Evolutionary conservation across 495 filamentous ascomycete species (phyloP).

Genomic region (Endocarpon pusillum): DNA sequence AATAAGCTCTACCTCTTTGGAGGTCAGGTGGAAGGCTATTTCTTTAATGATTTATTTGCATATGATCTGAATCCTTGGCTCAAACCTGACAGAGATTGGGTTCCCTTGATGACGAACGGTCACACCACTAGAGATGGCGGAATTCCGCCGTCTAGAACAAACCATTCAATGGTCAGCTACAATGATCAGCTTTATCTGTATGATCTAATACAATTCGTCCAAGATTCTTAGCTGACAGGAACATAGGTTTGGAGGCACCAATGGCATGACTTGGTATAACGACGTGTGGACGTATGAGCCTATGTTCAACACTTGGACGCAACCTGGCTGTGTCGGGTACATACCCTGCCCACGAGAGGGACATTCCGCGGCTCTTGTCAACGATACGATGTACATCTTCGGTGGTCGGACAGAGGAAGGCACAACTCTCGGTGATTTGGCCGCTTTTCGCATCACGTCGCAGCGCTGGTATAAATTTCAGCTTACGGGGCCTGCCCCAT

Average conservation of each 20-base stretch:
- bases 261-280: slow-evolving; percentile 90
- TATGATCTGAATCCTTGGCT: slow-evolving; percentile 93
- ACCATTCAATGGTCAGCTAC: slow-evolving; percentile 83
- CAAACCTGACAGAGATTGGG: slow-evolving; percentile 77
- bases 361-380: slow-evolving; percentile 80
- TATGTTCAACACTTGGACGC: slow-evolving; percentile 59
- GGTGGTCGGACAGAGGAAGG: slow-evolving; percentile 93
- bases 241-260: slow-evolving; percentile 82
- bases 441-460: slow-evolving; percentile 82
- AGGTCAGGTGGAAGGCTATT: slow-evolving; percentile 90
- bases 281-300: slow-evolving; percentile 97
- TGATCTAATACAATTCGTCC: slow-evolving; percentile 21
- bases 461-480: slow-evolving; percentile 98
- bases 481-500: slow-evolving; percentile 95
- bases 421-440: slow-evolving; percentile 78
- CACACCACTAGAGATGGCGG: slow-evolving; percentile 55
- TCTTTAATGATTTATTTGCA: slow-evolving; percentile 94
- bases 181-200: slow-evolving; percentile 89
- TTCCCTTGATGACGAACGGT: slow-evolving; percentile 59
- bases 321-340: slow-evolving; percentile 90
- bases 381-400: slow-evolving; percentile 98
- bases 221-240: slow-evolving; percentile 10
- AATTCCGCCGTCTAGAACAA: slow-evolving; percentile 82
- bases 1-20: slow-evolving; percentile 96
- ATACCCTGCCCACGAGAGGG: slow-evolving; percentile 89